Evolutionary conservation across 2,329 filamentous ascomycete genomes (phyloP).

Genomic region (Colletotrichum kahawae): DNA sequence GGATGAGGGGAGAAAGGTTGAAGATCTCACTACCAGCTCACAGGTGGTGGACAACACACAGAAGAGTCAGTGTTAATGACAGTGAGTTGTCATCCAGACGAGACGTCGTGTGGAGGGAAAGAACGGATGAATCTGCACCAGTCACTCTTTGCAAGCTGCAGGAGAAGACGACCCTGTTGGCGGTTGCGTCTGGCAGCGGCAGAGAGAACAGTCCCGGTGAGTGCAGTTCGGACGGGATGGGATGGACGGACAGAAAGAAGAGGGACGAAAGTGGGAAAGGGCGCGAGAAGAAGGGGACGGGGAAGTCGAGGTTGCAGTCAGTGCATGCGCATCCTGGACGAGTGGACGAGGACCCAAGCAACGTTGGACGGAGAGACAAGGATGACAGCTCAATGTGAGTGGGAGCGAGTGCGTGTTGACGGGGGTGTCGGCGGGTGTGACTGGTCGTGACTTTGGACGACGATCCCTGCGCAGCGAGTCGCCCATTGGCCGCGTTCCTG

Average conservation of each 20-base stretch:
- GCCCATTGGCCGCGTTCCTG: neutral
- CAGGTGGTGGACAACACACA: neutral
- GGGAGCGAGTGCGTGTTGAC: neutral
- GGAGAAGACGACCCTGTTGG: neutral
- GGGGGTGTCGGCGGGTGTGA: neutral
- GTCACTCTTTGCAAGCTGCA: constrained; percentile 6
- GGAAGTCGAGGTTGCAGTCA: constrained; percentile 8
- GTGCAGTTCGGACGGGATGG: constrained; percentile 16
- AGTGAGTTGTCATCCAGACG: constrained; percentile 3
- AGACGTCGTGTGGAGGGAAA: constrained; percentile 8
- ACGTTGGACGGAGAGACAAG: constrained; percentile 1
- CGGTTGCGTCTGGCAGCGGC: neutral
- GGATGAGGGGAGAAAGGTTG: constrained; percentile 7
- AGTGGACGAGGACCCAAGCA: neutral
- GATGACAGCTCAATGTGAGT: neutral
- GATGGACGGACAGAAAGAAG: neutral
- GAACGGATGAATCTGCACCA: constrained; percentile 25
- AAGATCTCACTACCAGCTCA: constrained; percentile 19
- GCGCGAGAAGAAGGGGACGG: constrained; percentile 14
- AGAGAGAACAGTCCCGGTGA: constrained; percentile 9
- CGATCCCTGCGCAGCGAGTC: neutral
- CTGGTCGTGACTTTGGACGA: neutral
- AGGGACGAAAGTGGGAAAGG: constrained; percentile 13
- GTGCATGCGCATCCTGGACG: constrained; percentile 1
- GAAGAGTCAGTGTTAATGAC: neutral